Percentiles rank a stretch among this genome's conserved stretches.
Evolutionary conservation across 768 basidiomycete species (phyloP).

Genomic region (Chiua virens): DNA sequence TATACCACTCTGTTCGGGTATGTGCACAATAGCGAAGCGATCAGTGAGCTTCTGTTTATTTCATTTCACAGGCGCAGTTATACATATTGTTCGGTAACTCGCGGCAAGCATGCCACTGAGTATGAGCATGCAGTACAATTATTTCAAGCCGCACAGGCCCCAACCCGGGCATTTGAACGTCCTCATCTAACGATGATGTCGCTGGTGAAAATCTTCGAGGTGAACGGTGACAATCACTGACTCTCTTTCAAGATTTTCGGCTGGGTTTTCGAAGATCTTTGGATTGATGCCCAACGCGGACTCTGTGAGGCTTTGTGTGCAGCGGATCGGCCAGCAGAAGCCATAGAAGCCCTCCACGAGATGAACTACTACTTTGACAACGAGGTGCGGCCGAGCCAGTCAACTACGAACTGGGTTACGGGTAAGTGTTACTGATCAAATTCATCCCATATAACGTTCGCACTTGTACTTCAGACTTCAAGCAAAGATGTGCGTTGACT

Average conservation of each 20-base stretch:
- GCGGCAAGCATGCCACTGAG: constrained; percentile 1
- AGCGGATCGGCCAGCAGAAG: background rate
- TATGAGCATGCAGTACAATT: constrained; percentile 1
- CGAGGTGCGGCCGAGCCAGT: background rate
- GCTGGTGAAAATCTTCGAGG: background rate
- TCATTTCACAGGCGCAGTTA: background rate
- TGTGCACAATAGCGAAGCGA: background rate
- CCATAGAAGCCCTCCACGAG: background rate
- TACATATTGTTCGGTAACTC: background rate
- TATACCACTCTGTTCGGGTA: constrained; percentile 2
- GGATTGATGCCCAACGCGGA: background rate
- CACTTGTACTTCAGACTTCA: background rate
- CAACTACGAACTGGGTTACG: background rate
- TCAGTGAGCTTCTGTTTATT: background rate
- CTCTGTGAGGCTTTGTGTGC: constrained; percentile 2
- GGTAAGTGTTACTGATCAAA: background rate
- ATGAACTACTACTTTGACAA: background rate
- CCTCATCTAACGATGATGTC: constrained; percentile 7
- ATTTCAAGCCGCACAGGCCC: background rate
- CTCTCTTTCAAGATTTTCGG: constrained; percentile 1
- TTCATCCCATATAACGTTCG: background rate
- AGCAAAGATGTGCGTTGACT: background rate
- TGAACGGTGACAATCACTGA: background rate
- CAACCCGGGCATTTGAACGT: background rate
- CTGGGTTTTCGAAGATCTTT: constrained; percentile 7